A percentile compares a stretch with the other conserved stretches of the same genome.
Conservation (phyloP, 345 rosid species). For the Salix viminalis region DNA sequence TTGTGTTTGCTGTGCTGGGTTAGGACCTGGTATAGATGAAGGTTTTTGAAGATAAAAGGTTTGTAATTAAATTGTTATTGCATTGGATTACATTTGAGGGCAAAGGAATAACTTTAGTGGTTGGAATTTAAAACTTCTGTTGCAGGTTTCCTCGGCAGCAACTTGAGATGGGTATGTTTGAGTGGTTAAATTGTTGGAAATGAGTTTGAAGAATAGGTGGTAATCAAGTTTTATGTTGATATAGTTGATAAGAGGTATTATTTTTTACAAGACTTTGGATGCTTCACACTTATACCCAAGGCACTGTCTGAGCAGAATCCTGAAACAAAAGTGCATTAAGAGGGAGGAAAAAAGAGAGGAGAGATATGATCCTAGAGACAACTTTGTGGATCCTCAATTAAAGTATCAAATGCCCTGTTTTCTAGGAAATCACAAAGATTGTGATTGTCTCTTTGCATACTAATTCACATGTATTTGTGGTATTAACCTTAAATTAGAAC, state of each 20-base stretch:
- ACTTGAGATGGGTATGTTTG: neutral
- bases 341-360: neutral
- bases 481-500: neutral
- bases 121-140: neutral
- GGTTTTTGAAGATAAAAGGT: neutral
- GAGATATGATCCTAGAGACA: neutral
- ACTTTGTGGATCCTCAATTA: neutral
- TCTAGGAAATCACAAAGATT: neutral
- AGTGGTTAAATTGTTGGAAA: neutral
- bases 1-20: neutral
- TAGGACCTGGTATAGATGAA: neutral
- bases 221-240: neutral
- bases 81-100: neutral
- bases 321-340: neutral
- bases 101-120: neutral
- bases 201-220: neutral
- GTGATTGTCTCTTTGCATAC: too few relatives aligned
- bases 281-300: neutral
- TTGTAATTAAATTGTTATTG: neutral
- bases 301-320: neutral
- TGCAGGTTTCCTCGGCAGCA: neutral
- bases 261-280: neutral
- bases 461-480: neutral
- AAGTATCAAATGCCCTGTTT: neutral
- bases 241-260: neutral